Evolutionary conservation across 768 basidiomycete genomes (phyloP).

Genomic region (Calocybe cyanea): DNA sequence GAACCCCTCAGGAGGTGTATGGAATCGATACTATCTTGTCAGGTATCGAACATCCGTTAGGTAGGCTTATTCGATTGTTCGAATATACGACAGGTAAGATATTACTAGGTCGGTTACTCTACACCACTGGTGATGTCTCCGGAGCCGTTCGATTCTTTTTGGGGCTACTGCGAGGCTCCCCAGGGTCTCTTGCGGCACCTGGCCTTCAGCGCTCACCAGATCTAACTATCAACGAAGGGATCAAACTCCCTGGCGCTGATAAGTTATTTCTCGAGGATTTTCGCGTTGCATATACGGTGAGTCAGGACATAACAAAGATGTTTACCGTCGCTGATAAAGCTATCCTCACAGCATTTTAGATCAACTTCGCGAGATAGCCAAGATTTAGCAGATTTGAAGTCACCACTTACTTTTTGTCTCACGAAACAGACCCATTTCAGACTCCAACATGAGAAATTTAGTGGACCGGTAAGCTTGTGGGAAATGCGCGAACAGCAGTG

Average conservation of each 20-base stretch:
- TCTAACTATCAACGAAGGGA: slow-evolving; percentile 16
- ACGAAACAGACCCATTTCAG: slow-evolving; percentile 53
- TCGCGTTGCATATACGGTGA: slow-evolving; percentile 76
- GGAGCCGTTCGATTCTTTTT: slow-evolving; percentile 79
- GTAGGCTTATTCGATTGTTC: slow-evolving; percentile 30
- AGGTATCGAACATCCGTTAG: slow-evolving; percentile 78
- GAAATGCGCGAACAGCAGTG: slow-evolving; percentile 61
- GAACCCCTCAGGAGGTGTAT: slow-evolving; percentile 29
- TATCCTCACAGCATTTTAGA: slow-evolving; percentile 61
- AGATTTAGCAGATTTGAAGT: slow-evolving; percentile 40
- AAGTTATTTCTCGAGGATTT: slow-evolving; percentile 86
- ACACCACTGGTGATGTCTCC: slow-evolving; percentile 82
- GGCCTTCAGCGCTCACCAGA: slow-evolving; percentile 12
- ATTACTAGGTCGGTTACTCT: slow-evolving; percentile 71
- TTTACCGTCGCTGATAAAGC: background rate
- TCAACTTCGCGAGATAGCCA: slow-evolving; percentile 48
- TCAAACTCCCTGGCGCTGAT: slow-evolving; percentile 40
- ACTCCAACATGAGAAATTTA: slow-evolving; percentile 45
- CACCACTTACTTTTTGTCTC: slow-evolving; percentile 69
- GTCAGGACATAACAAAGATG: slow-evolving; percentile 11
- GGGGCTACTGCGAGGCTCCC: slow-evolving; percentile 52
- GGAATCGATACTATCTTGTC: slow-evolving; percentile 64
- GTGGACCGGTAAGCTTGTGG: slow-evolving; percentile 53
- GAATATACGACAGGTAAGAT: background rate
- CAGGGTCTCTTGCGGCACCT: slow-evolving; percentile 4